These are phyloP conservation scores for Singerocomus inundabilis DNA, from an alignment of 1,284 basidiomycete genomes.

Conservation along the genomic window DNA sequence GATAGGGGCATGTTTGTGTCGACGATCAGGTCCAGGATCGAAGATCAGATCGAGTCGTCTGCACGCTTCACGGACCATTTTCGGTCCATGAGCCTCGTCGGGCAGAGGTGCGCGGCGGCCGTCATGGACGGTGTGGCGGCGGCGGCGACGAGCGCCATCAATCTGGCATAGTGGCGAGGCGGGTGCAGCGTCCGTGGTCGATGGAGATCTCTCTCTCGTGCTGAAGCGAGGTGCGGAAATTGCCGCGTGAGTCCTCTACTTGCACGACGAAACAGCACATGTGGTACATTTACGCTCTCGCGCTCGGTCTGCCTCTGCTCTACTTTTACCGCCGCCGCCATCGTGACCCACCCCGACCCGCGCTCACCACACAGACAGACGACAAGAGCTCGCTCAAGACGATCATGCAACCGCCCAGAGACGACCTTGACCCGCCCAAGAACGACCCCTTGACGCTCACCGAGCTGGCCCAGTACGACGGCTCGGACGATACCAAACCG, in stretches of 20 bases:
- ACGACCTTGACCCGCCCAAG: conserved; percentile 72
- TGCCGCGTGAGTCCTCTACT: no score
- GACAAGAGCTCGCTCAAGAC: conserved; percentile 48
- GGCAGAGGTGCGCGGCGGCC: not conserved
- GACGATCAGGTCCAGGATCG: conserved; percentile 34
- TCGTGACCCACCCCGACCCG: conserved; percentile 1
- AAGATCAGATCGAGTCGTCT: conserved; percentile 28
- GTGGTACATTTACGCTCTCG: conserved; percentile 25
- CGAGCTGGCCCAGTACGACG: conserved; percentile 70
- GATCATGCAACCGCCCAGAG: conserved; percentile 66
- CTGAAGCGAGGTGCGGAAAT: no score
- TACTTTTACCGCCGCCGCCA: conserved; percentile 19
- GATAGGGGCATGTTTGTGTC: conserved; percentile 19
- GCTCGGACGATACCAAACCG: conserved; percentile 58
- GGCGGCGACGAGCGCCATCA: not conserved
- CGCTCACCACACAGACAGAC: conserved; percentile 19
- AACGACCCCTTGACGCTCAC: conserved; percentile 73
- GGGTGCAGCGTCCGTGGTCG: not conserved
- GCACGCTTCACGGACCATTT: conserved; percentile 27
- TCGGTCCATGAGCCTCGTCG: no score
- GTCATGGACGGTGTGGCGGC: not conserved
- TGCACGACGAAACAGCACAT: no score
- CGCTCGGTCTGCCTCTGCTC: conserved; percentile 24
- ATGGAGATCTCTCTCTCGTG: not conserved
- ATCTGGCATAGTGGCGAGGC: not conserved